Evolutionary conservation across 352 stramenopile species (phyloP), one percentile per base, ranked within the genome.

Genomic region (Paralagenidium karlingii): DNA sequence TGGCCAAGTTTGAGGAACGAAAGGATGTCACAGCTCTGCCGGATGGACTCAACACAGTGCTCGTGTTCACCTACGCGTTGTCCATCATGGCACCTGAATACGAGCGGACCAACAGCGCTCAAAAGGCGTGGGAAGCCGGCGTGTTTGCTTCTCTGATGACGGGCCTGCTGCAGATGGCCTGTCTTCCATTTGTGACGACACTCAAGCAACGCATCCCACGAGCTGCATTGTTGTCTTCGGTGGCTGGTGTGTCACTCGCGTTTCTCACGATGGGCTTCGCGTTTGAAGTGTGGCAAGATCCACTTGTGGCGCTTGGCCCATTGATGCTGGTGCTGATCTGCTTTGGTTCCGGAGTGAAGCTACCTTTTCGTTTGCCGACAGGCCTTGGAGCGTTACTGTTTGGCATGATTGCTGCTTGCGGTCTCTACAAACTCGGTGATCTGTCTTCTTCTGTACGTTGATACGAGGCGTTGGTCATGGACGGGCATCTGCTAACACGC

Each of bases 231-330:
- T 47, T 66, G 3, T 43, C 60, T 11, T 61, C 60, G n/a, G 55
- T 70, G 7, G 58, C 60, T 0, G 60, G 60, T 12, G 50, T 66
- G 21, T 48, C 52, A 5, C 50, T 70, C 3, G 58, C 55, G 12
- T 66, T 63, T 16, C 46, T 70, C 13, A 54, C 55, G 3, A 70
- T 70, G 60, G 54, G 45, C 8, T 70, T 70, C 36, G 55, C 60
- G 9, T 61, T 66, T 22, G 40, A 70, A 51, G 55, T 70, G 22
- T 70, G 59, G 47, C 44, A 61, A 16, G 63, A 66, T 31, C 60
- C 60, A 0, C 42, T 63, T 18, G 53, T 66, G 6, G 56, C 51
- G 3, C 43, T 70, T 5, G 44, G 43, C 21, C 55, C 60, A 7
- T 31, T 70, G 13, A 47, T 60, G n/a, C 40, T 70, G 15, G 53